Percentiles rank a stretch among this genome's conserved stretches.
Evolutionary conservation across 148 eudicot species (phyloP).

Genomic region (Rhododendron henanense): DNA sequence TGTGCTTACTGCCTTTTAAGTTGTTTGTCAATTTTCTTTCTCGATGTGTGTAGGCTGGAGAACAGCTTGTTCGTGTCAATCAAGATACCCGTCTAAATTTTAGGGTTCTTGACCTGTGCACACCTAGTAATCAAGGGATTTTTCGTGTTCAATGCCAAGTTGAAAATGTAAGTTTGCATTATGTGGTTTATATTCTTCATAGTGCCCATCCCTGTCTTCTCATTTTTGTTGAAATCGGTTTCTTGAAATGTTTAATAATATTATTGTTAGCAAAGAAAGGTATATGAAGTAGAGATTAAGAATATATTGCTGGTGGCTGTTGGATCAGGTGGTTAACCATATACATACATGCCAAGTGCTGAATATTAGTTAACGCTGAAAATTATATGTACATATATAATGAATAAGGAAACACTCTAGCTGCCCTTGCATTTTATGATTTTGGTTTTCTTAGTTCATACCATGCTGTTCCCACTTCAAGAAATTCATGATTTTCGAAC

Average conservation of each 20-base stretch:
- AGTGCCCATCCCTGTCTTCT: background rate
- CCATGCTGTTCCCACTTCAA: no score
- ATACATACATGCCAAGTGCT: no score
- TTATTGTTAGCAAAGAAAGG: background rate
- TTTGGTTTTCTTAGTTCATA: no score
- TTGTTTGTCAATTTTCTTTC: no score
- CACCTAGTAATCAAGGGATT: constrained; percentile 83
- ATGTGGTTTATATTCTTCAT: background rate
- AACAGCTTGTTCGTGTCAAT: constrained; percentile 78
- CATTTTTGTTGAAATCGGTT: background rate
- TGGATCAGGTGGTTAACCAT: background rate
- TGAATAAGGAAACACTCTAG: no score
- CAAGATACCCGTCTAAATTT: constrained; percentile 79
- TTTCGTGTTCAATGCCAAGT: constrained; percentile 66
- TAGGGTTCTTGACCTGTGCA: constrained; percentile 79
- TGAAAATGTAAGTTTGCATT: constrained; percentile 41
- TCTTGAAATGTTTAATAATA: background rate
- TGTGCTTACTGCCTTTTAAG: no score
- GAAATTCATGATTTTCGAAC: no score
- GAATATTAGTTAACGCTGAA: no score
- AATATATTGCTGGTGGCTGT: background rate
- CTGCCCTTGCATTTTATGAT: no score
- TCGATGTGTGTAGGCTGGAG: constrained; percentile 61
- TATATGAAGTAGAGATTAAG: background rate
- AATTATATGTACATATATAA: no score